Evolutionary conservation across 1,139 yeast genomes (phyloP), one percentile per base, ranked within the genome.

Genomic region (Blastobotrys arbuscula): DNA sequence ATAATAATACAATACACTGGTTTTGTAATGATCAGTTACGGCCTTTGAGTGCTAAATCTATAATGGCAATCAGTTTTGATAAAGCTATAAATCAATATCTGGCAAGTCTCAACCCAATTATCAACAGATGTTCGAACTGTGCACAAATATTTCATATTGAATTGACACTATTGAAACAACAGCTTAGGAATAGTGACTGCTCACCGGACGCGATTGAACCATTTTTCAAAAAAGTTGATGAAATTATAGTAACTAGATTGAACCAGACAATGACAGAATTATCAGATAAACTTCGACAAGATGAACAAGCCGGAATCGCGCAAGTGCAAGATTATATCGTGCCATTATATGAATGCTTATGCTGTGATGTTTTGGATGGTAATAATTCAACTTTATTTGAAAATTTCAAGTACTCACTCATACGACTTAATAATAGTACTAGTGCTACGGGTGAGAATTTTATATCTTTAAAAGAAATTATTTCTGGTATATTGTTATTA

Each of bases 401-500:
- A 2, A 21, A 46, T 33, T 46, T 46, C 28, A 38, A 39, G 10
- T 34, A 30, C 13, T 37, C 30, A 26, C 26, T 46, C 23, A 21
- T 46, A 15, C 21, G 36, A 35, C 42, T 41, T 12, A 24, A 38
- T 15, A 18, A 24, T 9, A 31, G 16, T 26, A 9, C 36, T 2
- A 19, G 28, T 23, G 31, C 13, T 10, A n/a, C n/a, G n/a, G 36
- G 36, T 18, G 44, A 21, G 24, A 20, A 34, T 20, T 16, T 36
- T 13, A 6, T 44, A 9, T 44, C 47, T 7, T 9, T 44, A n/a
- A n/a, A 28, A 9, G 49, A 50, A 16, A 47, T 64, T 9, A 54
- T 58, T 8, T 68, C 69, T 0, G 68, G 64, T 2, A 54, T 64
- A 51, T 51, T 64, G 15, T 40, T 57, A n/a, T 59, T 66, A 44